Base-by-base conservation (phyloP, 495 filamentous ascomycete species). In the Annulohypoxylon bovei region DNA sequence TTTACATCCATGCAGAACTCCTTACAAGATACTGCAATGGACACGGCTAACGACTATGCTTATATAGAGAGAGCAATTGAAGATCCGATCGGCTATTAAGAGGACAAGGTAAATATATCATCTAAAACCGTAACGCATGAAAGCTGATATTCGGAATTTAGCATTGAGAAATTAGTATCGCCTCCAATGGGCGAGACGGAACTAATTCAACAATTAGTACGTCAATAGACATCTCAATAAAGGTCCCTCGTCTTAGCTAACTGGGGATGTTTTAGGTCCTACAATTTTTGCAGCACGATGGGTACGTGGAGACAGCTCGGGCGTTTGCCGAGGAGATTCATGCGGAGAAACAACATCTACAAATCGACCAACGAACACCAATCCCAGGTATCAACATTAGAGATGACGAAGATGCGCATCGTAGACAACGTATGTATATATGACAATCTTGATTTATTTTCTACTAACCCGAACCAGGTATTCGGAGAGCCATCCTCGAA, bases 231-330 rank as follows among this genome's bases (percentile, higher is more conserved):
- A 65, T 59, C 16, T 2, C 6, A 22, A 2, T 16, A 9, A 28
- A 1, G 1, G 25, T 8, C 14, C 7, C 20, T 44, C 0, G 23
- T 14, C 44, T 32, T 53, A 32, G 49, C 67, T 77, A 14, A 80
- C 55, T 30, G 22, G 25, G 28, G 28, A 3, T 11, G 35, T 32
- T 16, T 54, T 78, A 95, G 65, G 90, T 96, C 16, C 86, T 93
- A 9, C 94, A 98, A 78, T 97, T 94, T 71, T 84, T 99, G 6
- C 92, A 93, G 37, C 95, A 98, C 73, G 96, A 98, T 76, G 96
- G 95, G 60, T 98, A 97, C 69, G 89, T 98, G n/a, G 95, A 97
- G 63, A 97, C 95, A 6, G 93, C 94, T 14, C 87, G 89, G 66
- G 93, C 92, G 0, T 98, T 99, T 80, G 89, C 91, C 6, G 86